Evolutionary conservation across 2,329 filamentous ascomycete genomes (phyloP).

Genomic region (Torrubiellomyces zombiae): DNA sequence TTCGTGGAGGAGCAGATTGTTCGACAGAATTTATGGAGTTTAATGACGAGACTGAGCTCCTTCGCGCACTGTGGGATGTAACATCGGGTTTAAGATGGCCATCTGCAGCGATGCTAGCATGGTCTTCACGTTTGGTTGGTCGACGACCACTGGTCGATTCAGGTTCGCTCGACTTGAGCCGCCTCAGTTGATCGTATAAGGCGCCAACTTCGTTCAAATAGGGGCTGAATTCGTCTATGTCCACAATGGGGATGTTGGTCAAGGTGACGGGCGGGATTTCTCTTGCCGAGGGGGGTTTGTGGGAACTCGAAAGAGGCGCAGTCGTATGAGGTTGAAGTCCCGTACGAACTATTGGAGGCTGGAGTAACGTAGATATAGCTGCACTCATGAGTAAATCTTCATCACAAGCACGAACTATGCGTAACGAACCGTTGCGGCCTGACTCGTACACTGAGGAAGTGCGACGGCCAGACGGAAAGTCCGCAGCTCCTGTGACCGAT

Average conservation of each 20-base stretch:
- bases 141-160: conserved; percentile 32
- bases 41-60: conserved; percentile 25
- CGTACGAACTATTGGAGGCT: conserved; percentile 77
- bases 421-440: conserved; percentile 58
- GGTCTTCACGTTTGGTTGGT: conserved; percentile 25
- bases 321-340: conserved; percentile 67
- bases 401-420: neutral
- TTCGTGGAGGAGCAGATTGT: conserved; percentile 21
- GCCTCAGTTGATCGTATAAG: conserved; percentile 75
- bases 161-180: conserved; percentile 63
- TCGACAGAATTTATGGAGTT: conserved; percentile 35
- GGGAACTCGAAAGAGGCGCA: conserved; percentile 50
- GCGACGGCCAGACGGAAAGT: conserved; percentile 44
- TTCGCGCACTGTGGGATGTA: conserved; percentile 12
- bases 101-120: conserved; percentile 21
- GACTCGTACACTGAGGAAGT: conserved; percentile 46
- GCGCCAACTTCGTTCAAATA: conserved; percentile 77
- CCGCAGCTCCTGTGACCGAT: conserved; percentile 72
- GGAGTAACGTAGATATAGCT: conserved; percentile 89
- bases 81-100: conserved; percentile 28
- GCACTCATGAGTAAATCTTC: conserved; percentile 2
- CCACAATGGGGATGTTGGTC: conserved; percentile 72
- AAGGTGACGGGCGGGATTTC: conserved; percentile 90
- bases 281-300: conserved; percentile 67
- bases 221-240: conserved; percentile 61